Evolutionary conservation across 768 basidiomycete species (phyloP), one percentile per base, ranked within the genome.

Genomic region (Artomyces pyxidatus): DNA sequence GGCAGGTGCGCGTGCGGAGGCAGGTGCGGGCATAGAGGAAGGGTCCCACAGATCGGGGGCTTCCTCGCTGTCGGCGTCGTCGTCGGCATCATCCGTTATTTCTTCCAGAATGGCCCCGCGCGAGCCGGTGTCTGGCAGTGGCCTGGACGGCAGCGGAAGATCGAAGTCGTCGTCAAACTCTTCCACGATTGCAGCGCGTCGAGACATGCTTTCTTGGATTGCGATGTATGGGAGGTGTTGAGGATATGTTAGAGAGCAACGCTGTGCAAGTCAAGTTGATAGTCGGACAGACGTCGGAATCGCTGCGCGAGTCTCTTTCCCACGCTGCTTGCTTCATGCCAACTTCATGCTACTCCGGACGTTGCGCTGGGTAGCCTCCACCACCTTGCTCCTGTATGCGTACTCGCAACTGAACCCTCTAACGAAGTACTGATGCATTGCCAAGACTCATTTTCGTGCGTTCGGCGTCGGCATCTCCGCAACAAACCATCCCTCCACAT

Each of bases 81-180:
- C 67, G 37, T 80, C 75, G 58, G 81, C 76, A 59, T 81, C 78
- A 21, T 73, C 72, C 48, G 67, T 65, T 27, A 54, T 58, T 56
- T 90, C 83, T 63, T 90, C 77, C 46, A 96, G 70, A 17, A 96
- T 74, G 2, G 92, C 82, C 1, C 92, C 91, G 35, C 71, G 77
- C 1, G 75, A 50, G 49, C 85, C 84, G 5, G 79, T 76, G 56
- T 82, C 78, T 7, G 81, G 82, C 0, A 94, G 68, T 0, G 81
- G 70, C 12, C 71, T 73, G 27, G 71, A 70, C 3, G 91, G 91
- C 19, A 94, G 72, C 0, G 90, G 88, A 14, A 94, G 77, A 62
- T 95, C 92, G 11, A 88, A 90, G 60, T 95, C 92, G 70, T 96
- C 93, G 77, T 95, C 90, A 60, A 94, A 95, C 61, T 89, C 89